These are phyloP conservation scores for Albatrellus ellisii DNA, from an alignment of 768 basidiomycete genomes.

Conservation along the genomic window DNA sequence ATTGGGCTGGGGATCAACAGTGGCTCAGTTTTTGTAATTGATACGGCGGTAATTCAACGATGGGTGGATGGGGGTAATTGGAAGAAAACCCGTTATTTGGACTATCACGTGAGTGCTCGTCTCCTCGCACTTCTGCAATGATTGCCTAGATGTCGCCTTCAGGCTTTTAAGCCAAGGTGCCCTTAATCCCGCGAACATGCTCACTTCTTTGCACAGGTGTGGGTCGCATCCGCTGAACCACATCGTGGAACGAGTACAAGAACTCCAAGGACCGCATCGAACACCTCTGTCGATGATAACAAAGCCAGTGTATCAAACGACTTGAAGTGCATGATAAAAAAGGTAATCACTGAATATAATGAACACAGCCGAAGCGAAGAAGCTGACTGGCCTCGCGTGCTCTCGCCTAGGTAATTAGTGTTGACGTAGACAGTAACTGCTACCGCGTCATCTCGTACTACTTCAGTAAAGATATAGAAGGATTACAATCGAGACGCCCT, in stretches of 20 bases:
- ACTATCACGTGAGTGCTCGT: slow-evolving; percentile 51
- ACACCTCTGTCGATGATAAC: slow-evolving; percentile 10
- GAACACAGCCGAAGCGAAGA: background rate
- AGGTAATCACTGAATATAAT: slow-evolving; percentile 31
- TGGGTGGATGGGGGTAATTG: slow-evolving; percentile 74
- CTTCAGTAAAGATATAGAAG: slow-evolving; percentile 62
- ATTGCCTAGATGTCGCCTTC: background rate
- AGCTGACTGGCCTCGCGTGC: slow-evolving; percentile 1
- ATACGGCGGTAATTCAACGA: slow-evolving; percentile 79
- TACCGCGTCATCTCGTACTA: slow-evolving; percentile 81
- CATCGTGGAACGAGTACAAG: slow-evolving; percentile 17
- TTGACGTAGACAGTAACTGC: slow-evolving; percentile 65
- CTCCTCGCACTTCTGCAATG: background rate
- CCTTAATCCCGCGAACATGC: too few species aligned
- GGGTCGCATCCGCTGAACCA: slow-evolving; percentile 67
- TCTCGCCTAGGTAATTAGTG: slow-evolving; percentile 61
- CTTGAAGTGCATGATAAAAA: slow-evolving; percentile 63
- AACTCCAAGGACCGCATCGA: slow-evolving; percentile 10
- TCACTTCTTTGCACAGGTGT: slow-evolving; percentile 62
- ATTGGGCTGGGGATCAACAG: slow-evolving; percentile 47
- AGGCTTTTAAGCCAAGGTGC: background rate
- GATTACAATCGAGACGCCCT: slow-evolving; percentile 55
- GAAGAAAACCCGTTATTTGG: slow-evolving; percentile 74
- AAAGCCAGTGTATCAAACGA: slow-evolving; percentile 4
- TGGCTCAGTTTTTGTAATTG: slow-evolving; percentile 76